Base-by-base conservation (phyloP, 2,329 filamentous ascomycete genomes). In the Amauroascus niger region DNA sequence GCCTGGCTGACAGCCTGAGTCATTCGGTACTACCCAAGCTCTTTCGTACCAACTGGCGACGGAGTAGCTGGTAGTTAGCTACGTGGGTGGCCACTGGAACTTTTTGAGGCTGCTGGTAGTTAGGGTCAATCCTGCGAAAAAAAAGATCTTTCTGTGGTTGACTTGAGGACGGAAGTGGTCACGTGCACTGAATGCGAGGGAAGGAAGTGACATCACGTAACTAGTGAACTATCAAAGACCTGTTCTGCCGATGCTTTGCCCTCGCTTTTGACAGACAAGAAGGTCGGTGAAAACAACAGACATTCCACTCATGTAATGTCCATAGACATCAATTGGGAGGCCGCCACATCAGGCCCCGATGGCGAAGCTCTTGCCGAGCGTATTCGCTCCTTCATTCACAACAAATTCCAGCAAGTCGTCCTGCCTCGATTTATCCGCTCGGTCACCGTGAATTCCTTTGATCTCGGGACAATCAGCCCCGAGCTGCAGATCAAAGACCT, bases 381-480 rank as follows among this genome's bases (percentile, higher is more conserved):
- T 58, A 95, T 98, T 70, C 87, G 91, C 60, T 83, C 84, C 64
- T 98, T 98, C 72, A 87, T 98, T 63, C 88, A 98, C 72, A 85
- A 88, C 67, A 93, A 90, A 65, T 98, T 98, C 71, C 93, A 98
- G 72, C 83, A 88, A 57, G 84, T 97, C 59, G 80, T 86, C 24
- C 79, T 98, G 45, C 93, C 93, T 55, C 87, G 89, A 64, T 96
- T 98, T 78, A 96, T 98, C 71, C 90, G 93, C 65, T 93, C 89
- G 24, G 93, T 98, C 62, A 86, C 88, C 52, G 90, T 96, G 39
- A 90, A 96, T 68, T 84, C 87, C 57, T 98, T 98, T 71, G 84
- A 91, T 59, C 96, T 98, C 68, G 93, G 93, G 46, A 81, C 77
- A 26, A 82, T 91, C 48, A 78, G 87, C 37, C 93, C 93, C 1